Percentiles rank a stretch among this genome's conserved stretches.
Evolutionary conservation across 2,329 filamentous ascomycete genomes (phyloP).

Genomic region (Ophiostoma tasmaniense): DNA sequence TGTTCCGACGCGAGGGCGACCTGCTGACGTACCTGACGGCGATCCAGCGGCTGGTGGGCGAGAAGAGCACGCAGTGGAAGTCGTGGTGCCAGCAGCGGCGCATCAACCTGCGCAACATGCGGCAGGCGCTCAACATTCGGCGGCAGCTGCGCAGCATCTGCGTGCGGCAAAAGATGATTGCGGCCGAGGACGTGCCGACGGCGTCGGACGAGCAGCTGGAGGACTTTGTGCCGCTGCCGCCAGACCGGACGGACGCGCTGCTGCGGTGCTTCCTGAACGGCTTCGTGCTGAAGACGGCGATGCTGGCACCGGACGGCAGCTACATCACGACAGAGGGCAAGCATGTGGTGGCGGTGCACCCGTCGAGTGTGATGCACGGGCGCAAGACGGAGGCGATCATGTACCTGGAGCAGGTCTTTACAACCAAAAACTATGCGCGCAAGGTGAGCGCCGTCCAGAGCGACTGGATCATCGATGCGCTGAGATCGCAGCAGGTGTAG

Average conservation of each 20-base stretch:
- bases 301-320: conserved; percentile 50
- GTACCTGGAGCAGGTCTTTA: conserved; percentile 60
- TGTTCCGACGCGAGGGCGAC: conserved; percentile 55
- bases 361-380: conserved; percentile 53
- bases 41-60: conserved; percentile 52
- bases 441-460: conserved; percentile 55
- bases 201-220: conserved; percentile 33
- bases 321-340: conserved; percentile 54
- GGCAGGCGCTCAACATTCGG: conserved; percentile 53
- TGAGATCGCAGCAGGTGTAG: conserved; percentile 27
- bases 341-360: conserved; percentile 54
- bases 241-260: conserved; percentile 45
- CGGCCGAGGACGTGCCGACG: conserved; percentile 25
- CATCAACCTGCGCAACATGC: conserved; percentile 53
- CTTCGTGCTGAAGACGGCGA: conserved; percentile 52
- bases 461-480: conserved; percentile 48
- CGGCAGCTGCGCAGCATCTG: conserved; percentile 52
- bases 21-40: conserved; percentile 56
- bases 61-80: conserved; percentile 42
- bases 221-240: conserved; percentile 46
- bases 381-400: conserved; percentile 58
- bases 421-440: conserved; percentile 57
- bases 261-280: conserved; percentile 55
- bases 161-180: conserved; percentile 42
- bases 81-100: conserved; percentile 51